Conservation (phyloP, 345 rosid species). For the Zanthoxylum bungeanum region DNA sequence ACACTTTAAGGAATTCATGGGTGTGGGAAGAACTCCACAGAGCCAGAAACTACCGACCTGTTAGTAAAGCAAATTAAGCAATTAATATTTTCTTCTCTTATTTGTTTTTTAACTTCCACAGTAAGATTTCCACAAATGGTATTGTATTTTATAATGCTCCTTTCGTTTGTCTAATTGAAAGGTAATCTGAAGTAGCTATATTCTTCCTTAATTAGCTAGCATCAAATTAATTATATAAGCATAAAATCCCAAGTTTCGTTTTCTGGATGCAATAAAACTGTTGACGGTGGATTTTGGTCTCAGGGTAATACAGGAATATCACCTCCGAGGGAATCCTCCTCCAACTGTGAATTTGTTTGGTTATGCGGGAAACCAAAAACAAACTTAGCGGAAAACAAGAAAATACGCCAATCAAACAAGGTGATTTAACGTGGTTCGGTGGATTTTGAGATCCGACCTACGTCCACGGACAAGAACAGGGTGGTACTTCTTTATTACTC, state of each 20-base stretch:
- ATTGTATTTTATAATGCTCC: neutral
- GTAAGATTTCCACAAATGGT: neutral
- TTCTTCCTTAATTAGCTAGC: neutral
- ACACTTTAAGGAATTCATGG: conserved; percentile 68
- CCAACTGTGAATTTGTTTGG: no score
- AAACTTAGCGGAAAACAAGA: no score
- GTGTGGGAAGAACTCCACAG: conserved; percentile 82
- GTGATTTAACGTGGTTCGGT: no score
- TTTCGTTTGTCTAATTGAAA: neutral
- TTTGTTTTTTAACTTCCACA: neutral
- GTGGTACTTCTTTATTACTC: no score
- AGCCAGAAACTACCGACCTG: conserved; percentile 89
- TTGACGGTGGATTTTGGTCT: no score
- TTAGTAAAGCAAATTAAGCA: conserved; percentile 48
- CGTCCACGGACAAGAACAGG: no score
- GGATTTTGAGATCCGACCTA: no score
- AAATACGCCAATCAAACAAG: no score
- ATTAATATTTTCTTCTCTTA: conserved; percentile 1
- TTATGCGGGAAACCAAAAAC: no score
- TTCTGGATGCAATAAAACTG: neutral
- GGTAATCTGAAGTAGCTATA: neutral
- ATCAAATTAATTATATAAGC: no score
- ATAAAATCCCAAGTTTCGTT: neutral
- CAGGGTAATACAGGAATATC: no score
- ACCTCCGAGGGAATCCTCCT: no score